Conservation (phyloP, 1,284 basidiomycete species). For the Leccinum pallidistipes region DNA sequence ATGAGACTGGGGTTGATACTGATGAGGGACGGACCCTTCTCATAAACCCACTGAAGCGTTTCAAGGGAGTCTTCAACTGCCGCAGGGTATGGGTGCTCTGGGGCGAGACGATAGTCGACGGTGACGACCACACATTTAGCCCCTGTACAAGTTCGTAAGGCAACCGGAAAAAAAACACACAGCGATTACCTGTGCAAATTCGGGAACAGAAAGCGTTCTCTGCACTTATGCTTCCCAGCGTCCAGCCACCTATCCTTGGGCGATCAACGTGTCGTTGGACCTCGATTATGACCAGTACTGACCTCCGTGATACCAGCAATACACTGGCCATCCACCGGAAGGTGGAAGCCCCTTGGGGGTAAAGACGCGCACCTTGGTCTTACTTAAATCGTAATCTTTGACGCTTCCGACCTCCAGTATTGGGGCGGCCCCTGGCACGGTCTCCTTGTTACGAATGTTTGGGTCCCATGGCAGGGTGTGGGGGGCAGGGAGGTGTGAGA, state of each 20-base stretch:
- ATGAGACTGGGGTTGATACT: conserved; percentile 41
- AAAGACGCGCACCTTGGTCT: conserved; percentile 44
- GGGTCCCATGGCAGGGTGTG: conserved; percentile 49
- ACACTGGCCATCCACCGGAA: conserved; percentile 46
- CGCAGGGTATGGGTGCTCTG: conserved; percentile 58
- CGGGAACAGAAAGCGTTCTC: conserved; percentile 36
- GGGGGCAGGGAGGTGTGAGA: conserved; percentile 35
- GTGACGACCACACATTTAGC: conserved; percentile 47
- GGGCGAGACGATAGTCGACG: conserved; percentile 60
- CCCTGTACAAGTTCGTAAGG: conserved; percentile 16
- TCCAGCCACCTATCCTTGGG: conserved; percentile 46
- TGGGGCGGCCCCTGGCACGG: conserved; percentile 43
- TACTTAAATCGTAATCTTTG: conserved; percentile 40
- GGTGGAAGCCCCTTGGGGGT: conserved; percentile 43
- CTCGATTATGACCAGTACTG: conserved; percentile 5
- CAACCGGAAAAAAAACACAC: neutral
- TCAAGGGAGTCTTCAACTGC: conserved; percentile 59
- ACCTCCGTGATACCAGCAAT: conserved; percentile 52
- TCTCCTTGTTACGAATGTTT: conserved; percentile 40
- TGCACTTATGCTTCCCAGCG: conserved; percentile 44
- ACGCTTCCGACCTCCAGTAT: conserved; percentile 43
- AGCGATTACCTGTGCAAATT: conserved; percentile 27
- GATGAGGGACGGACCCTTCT: conserved; percentile 40
- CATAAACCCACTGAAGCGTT: conserved; percentile 49
- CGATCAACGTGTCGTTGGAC: neutral